A percentile compares a stretch with the other conserved stretches of the same genome.
Conservation (phyloP, 1,284 basidiomycete species). For the Blastosporella zonata region DNA sequence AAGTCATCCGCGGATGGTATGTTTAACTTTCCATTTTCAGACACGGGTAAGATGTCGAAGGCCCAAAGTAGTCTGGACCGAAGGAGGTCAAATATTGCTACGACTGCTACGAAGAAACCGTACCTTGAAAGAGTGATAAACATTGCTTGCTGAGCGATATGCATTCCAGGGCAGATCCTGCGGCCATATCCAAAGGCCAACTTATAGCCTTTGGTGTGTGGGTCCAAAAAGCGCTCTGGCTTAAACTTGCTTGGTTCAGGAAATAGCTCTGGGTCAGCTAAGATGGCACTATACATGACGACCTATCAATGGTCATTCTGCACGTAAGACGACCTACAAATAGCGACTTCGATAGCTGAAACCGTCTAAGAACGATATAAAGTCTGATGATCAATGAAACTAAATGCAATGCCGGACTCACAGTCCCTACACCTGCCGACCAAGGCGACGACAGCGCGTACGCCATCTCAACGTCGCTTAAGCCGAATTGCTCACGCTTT, state of each 20-base stretch:
- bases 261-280: constrained; percentile 17
- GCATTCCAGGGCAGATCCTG: constrained; percentile 19
- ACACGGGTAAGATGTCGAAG: constrained; percentile 25
- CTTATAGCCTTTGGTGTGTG: constrained; percentile 9
- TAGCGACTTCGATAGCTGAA: constrained; percentile 4
- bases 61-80: constrained; percentile 25
- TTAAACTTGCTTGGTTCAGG: constrained; percentile 18
- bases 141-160: constrained; percentile 25
- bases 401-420: constrained; percentile 14
- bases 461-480: constrained; percentile 29
- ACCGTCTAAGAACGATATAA: not conserved
- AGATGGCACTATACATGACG: constrained; percentile 15
- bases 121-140: constrained; percentile 27
- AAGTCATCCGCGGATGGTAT: constrained; percentile 26
- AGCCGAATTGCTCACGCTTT: constrained; percentile 25
- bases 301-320: not conserved
- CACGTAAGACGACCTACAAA: not conserved
- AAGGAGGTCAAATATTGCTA: not conserved
- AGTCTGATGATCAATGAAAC: not conserved
- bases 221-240: constrained; percentile 18
- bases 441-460: constrained; percentile 31
- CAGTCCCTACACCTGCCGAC: constrained; percentile 28
- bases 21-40: constrained; percentile 18
- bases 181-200: constrained; percentile 22
- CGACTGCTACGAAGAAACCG: not conserved